Conservation (phyloP, 2,329 filamentous ascomycete genomes). For the Microascus cirrosus region DNA sequence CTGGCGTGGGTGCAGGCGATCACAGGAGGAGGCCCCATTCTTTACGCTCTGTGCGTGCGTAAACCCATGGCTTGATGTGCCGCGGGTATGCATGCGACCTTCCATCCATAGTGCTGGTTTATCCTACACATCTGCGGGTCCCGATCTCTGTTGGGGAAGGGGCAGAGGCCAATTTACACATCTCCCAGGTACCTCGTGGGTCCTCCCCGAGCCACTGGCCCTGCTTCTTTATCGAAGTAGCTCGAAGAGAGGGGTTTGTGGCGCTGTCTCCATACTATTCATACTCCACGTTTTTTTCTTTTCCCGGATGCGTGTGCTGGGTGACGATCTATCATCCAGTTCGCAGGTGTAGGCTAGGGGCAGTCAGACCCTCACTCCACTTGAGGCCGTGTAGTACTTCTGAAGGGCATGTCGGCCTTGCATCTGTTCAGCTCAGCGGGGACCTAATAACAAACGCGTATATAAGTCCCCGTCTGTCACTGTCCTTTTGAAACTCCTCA, state of each 20-base stretch:
- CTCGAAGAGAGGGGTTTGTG: not conserved
- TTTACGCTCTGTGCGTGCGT: too few relatives aligned
- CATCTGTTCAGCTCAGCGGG: not conserved
- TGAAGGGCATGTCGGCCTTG: not conserved
- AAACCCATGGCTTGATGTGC: not conserved
- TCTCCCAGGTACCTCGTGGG: not conserved
- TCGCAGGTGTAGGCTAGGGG: not conserved
- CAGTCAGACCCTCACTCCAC: too few relatives aligned
- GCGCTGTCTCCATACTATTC: not conserved
- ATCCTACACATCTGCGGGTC: not conserved
- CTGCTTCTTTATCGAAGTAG: not conserved
- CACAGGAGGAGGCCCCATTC: too few relatives aligned
- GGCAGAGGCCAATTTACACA: not conserved
- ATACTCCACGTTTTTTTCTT: not conserved
- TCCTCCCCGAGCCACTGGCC: not conserved
- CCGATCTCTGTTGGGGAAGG: not conserved
- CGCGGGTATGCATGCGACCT: slow-evolving; percentile 8
- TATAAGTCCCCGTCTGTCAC: not conserved
- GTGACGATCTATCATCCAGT: not conserved
- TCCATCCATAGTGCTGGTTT: slow-evolving; percentile 5
- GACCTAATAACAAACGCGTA: not conserved
- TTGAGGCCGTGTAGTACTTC: too few relatives aligned
- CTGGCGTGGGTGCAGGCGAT: too few relatives aligned
- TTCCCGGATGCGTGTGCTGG: not conserved
- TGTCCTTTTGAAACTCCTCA: not conserved